Evolutionary conservation across 176 grass and related monocot species (phyloP).

Genomic region (Hsuehochloa calcarea): DNA sequence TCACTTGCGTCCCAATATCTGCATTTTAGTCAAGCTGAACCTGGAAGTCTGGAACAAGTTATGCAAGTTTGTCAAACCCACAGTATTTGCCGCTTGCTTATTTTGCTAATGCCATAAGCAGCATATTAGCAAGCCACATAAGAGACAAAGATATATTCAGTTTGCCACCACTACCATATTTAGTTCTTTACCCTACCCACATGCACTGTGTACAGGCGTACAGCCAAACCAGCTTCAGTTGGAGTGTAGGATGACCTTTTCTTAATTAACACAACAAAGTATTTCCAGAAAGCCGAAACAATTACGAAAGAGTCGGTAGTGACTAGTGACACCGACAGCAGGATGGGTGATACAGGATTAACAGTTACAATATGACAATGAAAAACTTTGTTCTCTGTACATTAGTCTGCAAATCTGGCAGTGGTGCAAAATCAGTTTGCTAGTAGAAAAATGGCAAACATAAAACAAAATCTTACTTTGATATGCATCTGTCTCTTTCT

Average conservation of each 20-base stretch:
- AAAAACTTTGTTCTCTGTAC: background rate
- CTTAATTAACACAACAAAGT: background rate
- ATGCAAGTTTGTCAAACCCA: background rate
- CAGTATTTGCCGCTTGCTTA: background rate
- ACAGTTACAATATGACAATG: background rate
- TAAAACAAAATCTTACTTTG: constrained; percentile 58
- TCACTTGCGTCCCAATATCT: background rate
- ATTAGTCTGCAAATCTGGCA: background rate
- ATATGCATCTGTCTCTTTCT: constrained; percentile 64
- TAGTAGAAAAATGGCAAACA: constrained; percentile 5
- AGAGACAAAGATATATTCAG: background rate
- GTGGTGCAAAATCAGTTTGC: background rate
- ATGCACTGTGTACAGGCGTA: background rate
- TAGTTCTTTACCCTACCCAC: background rate
- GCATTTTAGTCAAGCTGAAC: background rate
- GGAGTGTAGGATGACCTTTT: background rate
- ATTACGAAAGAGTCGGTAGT: background rate
- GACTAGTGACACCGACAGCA: background rate
- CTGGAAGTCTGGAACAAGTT: background rate
- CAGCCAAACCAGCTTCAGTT: background rate
- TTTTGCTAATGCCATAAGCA: background rate
- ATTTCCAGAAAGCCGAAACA: background rate
- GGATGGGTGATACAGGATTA: background rate
- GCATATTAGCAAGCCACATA: background rate
- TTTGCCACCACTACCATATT: background rate